Conservation (phyloP, 768 basidiomycete species). For the Termitomyces sp. region DNA sequence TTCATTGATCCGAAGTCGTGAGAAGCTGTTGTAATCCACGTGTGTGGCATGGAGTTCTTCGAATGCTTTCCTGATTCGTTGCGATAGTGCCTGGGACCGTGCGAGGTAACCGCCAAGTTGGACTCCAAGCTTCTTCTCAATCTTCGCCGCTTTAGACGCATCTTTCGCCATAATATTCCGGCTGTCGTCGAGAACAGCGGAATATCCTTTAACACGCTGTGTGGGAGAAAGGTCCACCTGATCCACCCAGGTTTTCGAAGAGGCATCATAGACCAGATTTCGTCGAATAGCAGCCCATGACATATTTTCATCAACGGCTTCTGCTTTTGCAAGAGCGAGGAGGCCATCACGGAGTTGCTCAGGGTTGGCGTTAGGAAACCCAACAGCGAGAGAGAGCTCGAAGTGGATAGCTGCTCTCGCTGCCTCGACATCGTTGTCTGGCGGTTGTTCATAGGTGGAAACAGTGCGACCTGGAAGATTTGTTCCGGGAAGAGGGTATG, state of each 20-base stretch:
- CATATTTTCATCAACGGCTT: slow-evolving; percentile 48
- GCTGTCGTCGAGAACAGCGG: slow-evolving; percentile 50
- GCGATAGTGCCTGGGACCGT: slow-evolving; percentile 60
- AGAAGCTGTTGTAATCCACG: slow-evolving; percentile 77
- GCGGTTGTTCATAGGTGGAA: slow-evolving; percentile 69
- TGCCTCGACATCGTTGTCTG: slow-evolving; percentile 63
- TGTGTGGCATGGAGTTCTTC: slow-evolving; percentile 62
- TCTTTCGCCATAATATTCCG: slow-evolving; percentile 75
- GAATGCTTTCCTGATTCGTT: slow-evolving; percentile 61
- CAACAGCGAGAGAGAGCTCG: slow-evolving; percentile 76
- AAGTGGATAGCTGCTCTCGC: slow-evolving; percentile 71
- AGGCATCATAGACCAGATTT: slow-evolving; percentile 57
- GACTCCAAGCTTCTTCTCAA: slow-evolving; percentile 86
- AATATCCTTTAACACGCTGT: slow-evolving; percentile 59
- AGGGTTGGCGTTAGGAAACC: slow-evolving; percentile 78
- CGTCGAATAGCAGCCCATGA: slow-evolving; percentile 73
- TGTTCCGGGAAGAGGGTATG: slow-evolving; percentile 86
- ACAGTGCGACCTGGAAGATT: slow-evolving; percentile 63
- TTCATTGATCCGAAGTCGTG: slow-evolving; percentile 68
- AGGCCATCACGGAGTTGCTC: slow-evolving; percentile 78
- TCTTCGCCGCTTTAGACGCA: slow-evolving; percentile 73
- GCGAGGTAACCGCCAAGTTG: slow-evolving; percentile 89
- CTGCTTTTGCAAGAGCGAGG: slow-evolving; percentile 53
- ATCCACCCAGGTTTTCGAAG: slow-evolving; percentile 61
- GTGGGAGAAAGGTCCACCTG: slow-evolving; percentile 49